A percentile compares a stretch with the other conserved stretches of the same genome.
These are phyloP conservation scores for Candida xyloterini DNA, from an alignment of 805 yeast genomes.

Conservation along the genomic window DNA sequence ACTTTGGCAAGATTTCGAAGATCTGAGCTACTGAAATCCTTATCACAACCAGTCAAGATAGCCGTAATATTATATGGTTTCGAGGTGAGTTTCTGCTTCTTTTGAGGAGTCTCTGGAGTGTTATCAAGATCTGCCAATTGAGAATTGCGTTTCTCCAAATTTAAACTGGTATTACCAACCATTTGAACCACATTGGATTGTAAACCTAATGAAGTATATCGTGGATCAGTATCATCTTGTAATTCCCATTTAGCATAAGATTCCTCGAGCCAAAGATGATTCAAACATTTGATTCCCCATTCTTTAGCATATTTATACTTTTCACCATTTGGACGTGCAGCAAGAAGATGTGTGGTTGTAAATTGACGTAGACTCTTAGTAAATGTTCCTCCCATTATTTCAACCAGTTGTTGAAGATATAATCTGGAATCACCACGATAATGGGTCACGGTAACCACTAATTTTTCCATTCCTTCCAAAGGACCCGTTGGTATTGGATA, in stretches of 20 bases:
- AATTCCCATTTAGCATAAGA: slow-evolving; percentile 61
- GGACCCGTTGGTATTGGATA: slow-evolving; percentile 61
- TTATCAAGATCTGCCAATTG: slow-evolving; percentile 1
- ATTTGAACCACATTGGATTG: slow-evolving; percentile 40
- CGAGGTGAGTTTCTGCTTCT: slow-evolving; percentile 17
- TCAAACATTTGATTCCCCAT: slow-evolving; percentile 68
- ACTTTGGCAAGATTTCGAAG: slow-evolving; percentile 39
- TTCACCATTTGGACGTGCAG: slow-evolving; percentile 64
- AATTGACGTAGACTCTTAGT: slow-evolving; percentile 58
- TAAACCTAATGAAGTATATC: slow-evolving; percentile 42
- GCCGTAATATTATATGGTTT: slow-evolving; percentile 43
- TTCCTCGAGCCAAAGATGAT: slow-evolving; percentile 88
- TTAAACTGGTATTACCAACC: slow-evolving; percentile 49
- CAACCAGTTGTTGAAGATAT: slow-evolving; percentile 62
- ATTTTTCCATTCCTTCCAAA: slow-evolving; percentile 50
- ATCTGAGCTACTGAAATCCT: slow-evolving; percentile 43
- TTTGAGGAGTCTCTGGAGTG: slow-evolving; percentile 13
- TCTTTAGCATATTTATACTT: slow-evolving; percentile 71
- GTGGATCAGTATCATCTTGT: slow-evolving; percentile 42
- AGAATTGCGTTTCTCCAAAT: slow-evolving; percentile 17
- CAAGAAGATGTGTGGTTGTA: slow-evolving; percentile 68
- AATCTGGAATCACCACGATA: slow-evolving; percentile 82
- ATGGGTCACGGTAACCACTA: slow-evolving; percentile 67
- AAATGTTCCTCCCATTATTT: slow-evolving; percentile 71
- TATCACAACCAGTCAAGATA: slow-evolving; percentile 65